Evolutionary conservation across 2,329 filamentous ascomycete species (phyloP), one percentile per base, ranked within the genome.

Genomic region (Xylariaceae sp.): DNA sequence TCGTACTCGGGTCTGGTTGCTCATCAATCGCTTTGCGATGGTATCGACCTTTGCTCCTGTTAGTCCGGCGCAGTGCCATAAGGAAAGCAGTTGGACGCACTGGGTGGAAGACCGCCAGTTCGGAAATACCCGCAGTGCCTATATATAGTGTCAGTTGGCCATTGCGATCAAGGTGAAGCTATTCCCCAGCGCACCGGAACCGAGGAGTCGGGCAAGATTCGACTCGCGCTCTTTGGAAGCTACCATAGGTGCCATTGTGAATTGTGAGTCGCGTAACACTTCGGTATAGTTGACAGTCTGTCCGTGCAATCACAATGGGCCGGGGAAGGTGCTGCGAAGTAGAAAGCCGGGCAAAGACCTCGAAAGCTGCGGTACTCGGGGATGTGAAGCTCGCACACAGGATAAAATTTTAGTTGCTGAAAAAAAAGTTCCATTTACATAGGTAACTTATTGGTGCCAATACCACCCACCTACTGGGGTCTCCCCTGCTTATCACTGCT

Each of bases 11-110:
- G 86, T 86, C 75, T 96, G 89, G 78, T 99, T 97, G 86, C 92
- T 97, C 95, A 99, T 99, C 77, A 99, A 86, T 67, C 95, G 91
- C 83, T 99, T 99, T 62, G 95, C 93, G 70, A 96, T 97, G 48
- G 95, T 99, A 78, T 99, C 95, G 74, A 99, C 91, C 90, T 93
- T 70, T 60, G 44, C 44, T 54, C 26, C 29, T 44, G 54, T 69
- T 54, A 66, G 71, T 67, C 42, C 53, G 51, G 19, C 56, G 54
- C 57, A 56, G 52, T 48, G 40, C 43, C 50, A 59, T 48, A 48
- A 50, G 41, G 32, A 49, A 52, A 45, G 52, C 48, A 51, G 58
- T 37, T 37, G 51, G 48, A 71, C 73, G 60, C 77, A 84, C 86
- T 52, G 86, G 86, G 71, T 89, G 86, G 78, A 91, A 91, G 70